These are phyloP conservation scores for Halophytophthora polymorphica DNA, from an alignment of 352 stramenopile species.

Conservation along the genomic window DNA sequence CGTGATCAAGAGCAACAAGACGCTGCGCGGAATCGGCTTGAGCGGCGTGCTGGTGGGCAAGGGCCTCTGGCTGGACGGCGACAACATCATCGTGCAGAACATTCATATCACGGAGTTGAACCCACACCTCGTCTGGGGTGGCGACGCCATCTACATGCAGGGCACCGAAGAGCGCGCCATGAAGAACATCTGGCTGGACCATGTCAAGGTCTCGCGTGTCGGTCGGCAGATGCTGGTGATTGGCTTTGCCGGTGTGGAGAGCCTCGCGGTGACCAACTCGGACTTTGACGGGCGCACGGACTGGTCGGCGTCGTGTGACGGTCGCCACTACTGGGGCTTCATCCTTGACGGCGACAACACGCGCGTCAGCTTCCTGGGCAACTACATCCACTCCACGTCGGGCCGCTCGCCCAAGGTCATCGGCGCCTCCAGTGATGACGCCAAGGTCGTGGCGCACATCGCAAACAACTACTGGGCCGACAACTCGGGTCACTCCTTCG, in stretches of 20 bases:
- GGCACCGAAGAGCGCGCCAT: conserved; percentile 16
- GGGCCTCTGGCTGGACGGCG: conserved; percentile 25
- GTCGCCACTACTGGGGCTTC: conserved; percentile 51
- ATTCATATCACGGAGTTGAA: conserved; percentile 52
- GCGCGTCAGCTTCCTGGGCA: conserved; percentile 25
- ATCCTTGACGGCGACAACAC: conserved; percentile 28
- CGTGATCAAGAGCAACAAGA: conserved; percentile 40
- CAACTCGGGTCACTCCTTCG: conserved; percentile 37
- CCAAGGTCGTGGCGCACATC: conserved; percentile 24
- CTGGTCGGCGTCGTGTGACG: conserved; percentile 42
- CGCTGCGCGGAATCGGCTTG: conserved; percentile 32
- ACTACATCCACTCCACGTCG: conserved; percentile 39
- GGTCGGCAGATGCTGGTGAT: conserved; percentile 41
- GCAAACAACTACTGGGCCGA: conserved; percentile 47
- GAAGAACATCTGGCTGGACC: conserved; percentile 45
- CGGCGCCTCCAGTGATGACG: conserved; percentile 9
- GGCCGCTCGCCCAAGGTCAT: conserved; percentile 29
- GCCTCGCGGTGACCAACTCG: conserved; percentile 47
- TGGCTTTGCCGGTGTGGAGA: conserved; percentile 26
- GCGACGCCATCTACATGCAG: conserved; percentile 28
- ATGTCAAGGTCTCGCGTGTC: conserved; percentile 37
- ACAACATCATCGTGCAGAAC: conserved; percentile 54
- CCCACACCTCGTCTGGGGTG: conserved; percentile 37
- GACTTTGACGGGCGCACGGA: conserved; percentile 47
- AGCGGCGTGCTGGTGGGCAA: conserved; percentile 43